phyloP scores from a whole-genome alignment of 208 protist species.

The Leishmania mexicana region DNA sequence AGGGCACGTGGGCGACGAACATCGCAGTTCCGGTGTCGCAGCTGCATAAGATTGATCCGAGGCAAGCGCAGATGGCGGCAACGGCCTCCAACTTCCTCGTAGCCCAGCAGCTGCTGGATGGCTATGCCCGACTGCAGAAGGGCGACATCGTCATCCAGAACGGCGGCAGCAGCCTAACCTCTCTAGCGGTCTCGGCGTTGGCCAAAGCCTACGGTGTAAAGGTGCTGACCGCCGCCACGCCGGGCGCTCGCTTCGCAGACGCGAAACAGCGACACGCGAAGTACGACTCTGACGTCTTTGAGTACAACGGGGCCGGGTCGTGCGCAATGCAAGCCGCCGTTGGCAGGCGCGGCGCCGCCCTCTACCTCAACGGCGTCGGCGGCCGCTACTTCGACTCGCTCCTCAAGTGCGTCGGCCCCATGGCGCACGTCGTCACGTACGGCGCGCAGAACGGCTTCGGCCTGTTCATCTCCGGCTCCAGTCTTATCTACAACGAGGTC shows the following conservation, averaged over 20 bases:
- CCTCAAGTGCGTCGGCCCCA: slow-evolving; percentile 55
- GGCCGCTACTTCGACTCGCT: slow-evolving; percentile 68
- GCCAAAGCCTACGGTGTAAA: slow-evolving; percentile 43
- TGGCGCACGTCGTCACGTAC: slow-evolving; percentile 72
- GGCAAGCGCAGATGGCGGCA: slow-evolving; percentile 47
- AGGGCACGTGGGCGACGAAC: slow-evolving; percentile 71
- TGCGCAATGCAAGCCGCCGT: slow-evolving; percentile 48
- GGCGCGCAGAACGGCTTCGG: slow-evolving; percentile 79
- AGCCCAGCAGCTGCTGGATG: slow-evolving; percentile 68
- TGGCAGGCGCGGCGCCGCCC: slow-evolving; percentile 39
- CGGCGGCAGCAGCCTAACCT: slow-evolving; percentile 73
- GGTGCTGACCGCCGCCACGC: slow-evolving; percentile 66
- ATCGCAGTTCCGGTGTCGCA: slow-evolving; percentile 41
- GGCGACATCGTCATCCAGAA: slow-evolving; percentile 75
- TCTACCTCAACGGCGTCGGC: slow-evolving; percentile 81
- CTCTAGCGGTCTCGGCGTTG: slow-evolving; percentile 70
- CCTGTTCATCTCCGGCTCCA: slow-evolving; percentile 63
- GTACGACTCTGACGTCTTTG: slow-evolving; percentile 56
- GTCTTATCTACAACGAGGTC: slow-evolving; percentile 77
- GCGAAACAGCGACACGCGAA: slow-evolving; percentile 63
- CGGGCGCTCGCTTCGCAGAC: slow-evolving; percentile 58
- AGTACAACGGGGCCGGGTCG: slow-evolving; percentile 65
- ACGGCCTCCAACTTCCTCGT: slow-evolving; percentile 74
- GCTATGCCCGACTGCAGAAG: slow-evolving; percentile 52
- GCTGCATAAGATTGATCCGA: slow-evolving; percentile 65